Evolutionary conservation across 2,329 filamentous ascomycete species (phyloP).

Genomic region (Verticillium nubilum): DNA sequence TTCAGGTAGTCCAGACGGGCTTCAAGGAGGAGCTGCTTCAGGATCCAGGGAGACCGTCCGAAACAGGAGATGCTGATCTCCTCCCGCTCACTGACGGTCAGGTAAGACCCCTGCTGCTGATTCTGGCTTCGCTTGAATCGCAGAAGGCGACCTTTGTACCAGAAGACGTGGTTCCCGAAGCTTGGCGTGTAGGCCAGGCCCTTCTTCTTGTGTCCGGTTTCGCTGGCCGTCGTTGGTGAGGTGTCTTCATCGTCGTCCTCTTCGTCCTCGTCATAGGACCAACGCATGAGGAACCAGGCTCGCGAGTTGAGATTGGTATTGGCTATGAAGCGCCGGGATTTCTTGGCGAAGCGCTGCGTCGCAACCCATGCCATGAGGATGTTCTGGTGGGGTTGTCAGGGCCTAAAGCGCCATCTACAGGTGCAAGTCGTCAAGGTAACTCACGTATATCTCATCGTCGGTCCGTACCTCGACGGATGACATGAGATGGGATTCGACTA

Average conservation of each 20-base stretch:
- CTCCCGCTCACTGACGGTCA: slow-evolving; percentile 46
- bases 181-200: slow-evolving; percentile 59
- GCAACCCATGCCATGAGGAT: slow-evolving; percentile 68
- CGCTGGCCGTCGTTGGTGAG: slow-evolving; percentile 25
- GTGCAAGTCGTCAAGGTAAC: neutral
- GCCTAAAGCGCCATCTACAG: neutral
- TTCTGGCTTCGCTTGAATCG: slow-evolving; percentile 50
- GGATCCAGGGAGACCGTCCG: slow-evolving; percentile 52
- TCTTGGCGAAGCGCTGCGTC: slow-evolving; percentile 53
- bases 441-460: slow-evolving; percentile 62
- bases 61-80: slow-evolving; percentile 57
- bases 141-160: slow-evolving; percentile 55
- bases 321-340: slow-evolving; percentile 57
- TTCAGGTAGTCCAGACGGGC: slow-evolving; percentile 49
- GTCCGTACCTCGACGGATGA: slow-evolving; percentile 61
- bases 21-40: slow-evolving; percentile 58
- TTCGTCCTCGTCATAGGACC: slow-evolving; percentile 38
- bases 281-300: slow-evolving; percentile 41
- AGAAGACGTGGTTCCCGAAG: slow-evolving; percentile 63
- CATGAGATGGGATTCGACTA: slow-evolving; percentile 52
- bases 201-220: slow-evolving; percentile 35
- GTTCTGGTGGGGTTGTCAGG: slow-evolving; percentile 29
- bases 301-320: slow-evolving; percentile 56
- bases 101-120: slow-evolving; percentile 32
- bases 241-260: slow-evolving; percentile 36